These are phyloP conservation scores for Cymbopogon citratus DNA, from an alignment of 176 grass and related monocot species.

Conservation along the genomic window DNA sequence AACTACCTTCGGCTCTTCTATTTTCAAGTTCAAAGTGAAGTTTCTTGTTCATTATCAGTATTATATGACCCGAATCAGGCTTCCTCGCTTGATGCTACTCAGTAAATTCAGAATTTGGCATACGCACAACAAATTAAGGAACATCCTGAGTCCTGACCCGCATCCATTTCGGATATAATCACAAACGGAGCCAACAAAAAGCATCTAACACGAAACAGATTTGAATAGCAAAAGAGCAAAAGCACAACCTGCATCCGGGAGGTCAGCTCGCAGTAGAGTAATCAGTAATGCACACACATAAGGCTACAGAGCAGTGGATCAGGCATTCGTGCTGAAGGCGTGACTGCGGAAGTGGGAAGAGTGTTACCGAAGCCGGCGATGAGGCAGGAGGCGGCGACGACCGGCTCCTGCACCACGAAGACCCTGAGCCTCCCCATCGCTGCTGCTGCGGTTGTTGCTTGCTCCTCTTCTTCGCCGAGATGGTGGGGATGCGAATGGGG, in stretches of 20 bases:
- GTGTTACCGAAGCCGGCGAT: slow-evolving; percentile 66
- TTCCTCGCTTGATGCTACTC: background rate
- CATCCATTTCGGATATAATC: background rate
- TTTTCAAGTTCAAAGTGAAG: background rate
- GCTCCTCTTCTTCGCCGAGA: background rate
- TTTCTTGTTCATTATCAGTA: background rate
- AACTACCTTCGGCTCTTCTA: background rate
- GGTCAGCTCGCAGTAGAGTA: background rate
- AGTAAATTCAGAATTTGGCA: background rate
- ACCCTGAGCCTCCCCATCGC: slow-evolving; percentile 56
- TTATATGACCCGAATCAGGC: background rate
- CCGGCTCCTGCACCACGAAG: slow-evolving; percentile 54
- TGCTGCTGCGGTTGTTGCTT: background rate
- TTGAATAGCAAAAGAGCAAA: background rate
- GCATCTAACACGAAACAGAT: background rate
- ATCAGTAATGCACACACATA: background rate
- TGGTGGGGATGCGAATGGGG: too few species aligned
- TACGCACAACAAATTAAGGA: background rate
- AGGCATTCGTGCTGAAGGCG: background rate
- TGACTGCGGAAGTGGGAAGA: background rate
- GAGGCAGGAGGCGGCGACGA: slow-evolving; percentile 60
- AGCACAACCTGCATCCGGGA: background rate
- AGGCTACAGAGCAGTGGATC: background rate
- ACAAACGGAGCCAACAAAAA: background rate
- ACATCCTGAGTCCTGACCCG: background rate